Evolutionary conservation across 2,329 filamentous ascomycete genomes (phyloP), one percentile per base, ranked within the genome.

Genomic region (Tolypocladium inflatum): DNA sequence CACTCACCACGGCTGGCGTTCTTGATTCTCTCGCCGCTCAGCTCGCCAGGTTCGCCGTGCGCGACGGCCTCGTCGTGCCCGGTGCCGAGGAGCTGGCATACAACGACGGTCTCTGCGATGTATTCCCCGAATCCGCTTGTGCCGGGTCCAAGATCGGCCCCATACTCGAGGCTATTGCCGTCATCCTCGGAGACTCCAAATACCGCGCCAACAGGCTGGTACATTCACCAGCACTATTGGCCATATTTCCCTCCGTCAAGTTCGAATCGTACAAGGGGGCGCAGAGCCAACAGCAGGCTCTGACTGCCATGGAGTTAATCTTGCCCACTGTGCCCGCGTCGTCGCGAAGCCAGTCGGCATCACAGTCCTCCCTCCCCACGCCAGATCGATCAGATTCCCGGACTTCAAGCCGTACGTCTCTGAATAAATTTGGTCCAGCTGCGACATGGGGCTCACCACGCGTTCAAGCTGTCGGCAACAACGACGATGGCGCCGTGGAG

Each of bases 121-220:
- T 78, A 23, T 80, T 90, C 53, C 88, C 88, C 3, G 73, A 79
- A 4, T 78, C 87, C 30, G 83, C 89, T 9, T 80, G 82, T 2
- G 74, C 78, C 17, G 77, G 76, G 19, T 77, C 83, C 33, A 83
- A 81, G 60, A 73, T 96, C 43, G 80, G 85, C 2, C 84, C 85
- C 11, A 82, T 96, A 21, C 74, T 97, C 8, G 87, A 91, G 61
- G 90, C 92, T 0, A 83, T 96, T 55, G 81, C 86, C 23, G 81
- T 86, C 52, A 88, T 97, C 54, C 82, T 96, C 55, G 82, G 86
- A 60, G 84, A 90, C 65, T 97, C 93, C 0, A 87, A 86, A 63
- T 89, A 87, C 71, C 84, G 91, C 57, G 86, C 90, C 11, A 87
- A 87, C 62, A 83, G 90, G 65, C 80, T 90, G 54, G 73, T 88